Conservation (phyloP, 1,284 basidiomycete species). For the Golubevia pallescens region DNA sequence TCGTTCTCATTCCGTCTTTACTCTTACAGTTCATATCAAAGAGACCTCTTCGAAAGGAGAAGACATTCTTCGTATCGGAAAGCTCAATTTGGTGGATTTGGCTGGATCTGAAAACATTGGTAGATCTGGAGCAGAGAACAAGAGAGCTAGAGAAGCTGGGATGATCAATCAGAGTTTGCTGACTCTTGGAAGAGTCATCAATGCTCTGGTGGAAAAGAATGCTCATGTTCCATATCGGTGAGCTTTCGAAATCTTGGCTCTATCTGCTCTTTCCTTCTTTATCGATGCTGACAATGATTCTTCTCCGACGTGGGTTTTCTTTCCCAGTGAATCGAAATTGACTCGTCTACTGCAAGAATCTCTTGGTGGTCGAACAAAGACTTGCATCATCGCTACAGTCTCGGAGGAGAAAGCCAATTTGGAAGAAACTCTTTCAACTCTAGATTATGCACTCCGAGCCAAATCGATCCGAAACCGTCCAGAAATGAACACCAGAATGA, state of each 20-base stretch:
- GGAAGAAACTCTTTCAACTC: slow-evolving; percentile 96
- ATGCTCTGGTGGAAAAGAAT: slow-evolving; percentile 87
- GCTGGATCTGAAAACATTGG: slow-evolving; percentile 98
- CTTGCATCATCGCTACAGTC: slow-evolving; percentile 93
- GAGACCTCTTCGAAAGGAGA: slow-evolving; percentile 79
- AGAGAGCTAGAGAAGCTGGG: slow-evolving; percentile 92
- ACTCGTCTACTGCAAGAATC: slow-evolving; percentile 98
- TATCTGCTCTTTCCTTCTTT: background rate
- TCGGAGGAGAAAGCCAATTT: slow-evolving; percentile 71
- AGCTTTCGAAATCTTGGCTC: slow-evolving; percentile 24
- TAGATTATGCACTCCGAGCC: slow-evolving; percentile 94
- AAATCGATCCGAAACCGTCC: slow-evolving; percentile 96
- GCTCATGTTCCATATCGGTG: slow-evolving; percentile 92
- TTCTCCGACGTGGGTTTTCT: background rate
- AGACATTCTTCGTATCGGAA: slow-evolving; percentile 89
- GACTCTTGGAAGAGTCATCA: slow-evolving; percentile 95
- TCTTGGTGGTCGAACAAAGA: slow-evolving; percentile 95
- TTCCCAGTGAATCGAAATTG: slow-evolving; percentile 74
- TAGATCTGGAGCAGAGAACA: slow-evolving; percentile 91
- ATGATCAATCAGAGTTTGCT: slow-evolving; percentile 99
- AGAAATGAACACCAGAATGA: slow-evolving; percentile 92
- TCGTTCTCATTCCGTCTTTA: slow-evolving; percentile 98
- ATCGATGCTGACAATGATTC: background rate
- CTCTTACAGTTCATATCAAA: slow-evolving; percentile 90
- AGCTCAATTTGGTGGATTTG: slow-evolving; percentile 94